Conservation (phyloP, 192 early-diverging fungal genomes). For the Funneliformis mosseae region DNA sequence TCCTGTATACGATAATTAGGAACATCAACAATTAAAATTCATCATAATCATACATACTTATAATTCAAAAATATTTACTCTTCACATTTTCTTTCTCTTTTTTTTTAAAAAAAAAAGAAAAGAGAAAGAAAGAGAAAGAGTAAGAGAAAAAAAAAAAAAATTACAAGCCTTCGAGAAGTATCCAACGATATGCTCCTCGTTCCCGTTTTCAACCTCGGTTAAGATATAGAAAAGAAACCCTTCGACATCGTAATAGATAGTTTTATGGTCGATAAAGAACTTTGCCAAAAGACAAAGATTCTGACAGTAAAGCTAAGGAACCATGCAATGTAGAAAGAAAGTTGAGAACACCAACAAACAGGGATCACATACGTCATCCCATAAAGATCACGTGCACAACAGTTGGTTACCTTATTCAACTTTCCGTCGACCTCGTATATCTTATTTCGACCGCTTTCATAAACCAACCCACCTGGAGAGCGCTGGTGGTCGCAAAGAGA, state of each 20-base stretch:
- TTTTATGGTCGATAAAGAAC: slow-evolving; percentile 96
- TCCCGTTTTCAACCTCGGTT: slow-evolving; percentile 53
- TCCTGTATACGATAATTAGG: slow-evolving; percentile 56
- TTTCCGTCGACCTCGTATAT: slow-evolving; percentile 91
- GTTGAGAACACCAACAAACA: background rate
- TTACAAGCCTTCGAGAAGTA: slow-evolving; percentile 88
- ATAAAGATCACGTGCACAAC: background rate
- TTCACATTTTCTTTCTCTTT: background rate
- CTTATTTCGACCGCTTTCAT: slow-evolving; percentile 66
- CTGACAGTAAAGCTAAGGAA: slow-evolving; percentile 83
- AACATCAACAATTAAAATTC: background rate
- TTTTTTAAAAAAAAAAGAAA: background rate
- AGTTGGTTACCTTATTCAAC: slow-evolving; percentile 64
- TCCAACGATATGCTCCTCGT: slow-evolving; percentile 75
- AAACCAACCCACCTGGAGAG: slow-evolving; percentile 84
- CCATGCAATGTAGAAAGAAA: slow-evolving; percentile 9
- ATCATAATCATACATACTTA: background rate
- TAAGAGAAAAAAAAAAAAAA: background rate
- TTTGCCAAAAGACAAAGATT: slow-evolving; percentile 93
- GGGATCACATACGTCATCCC: too few species aligned
- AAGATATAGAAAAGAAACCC: slow-evolving; percentile 94
- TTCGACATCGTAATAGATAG: slow-evolving; percentile 92
- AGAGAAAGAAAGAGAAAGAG: background rate
- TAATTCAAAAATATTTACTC: too few species aligned
- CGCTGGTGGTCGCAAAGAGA: slow-evolving; percentile 57